phyloP scores from a whole-genome alignment of 108 stramenopile species.

The Mayamaea pseudoterrestris region DNA sequence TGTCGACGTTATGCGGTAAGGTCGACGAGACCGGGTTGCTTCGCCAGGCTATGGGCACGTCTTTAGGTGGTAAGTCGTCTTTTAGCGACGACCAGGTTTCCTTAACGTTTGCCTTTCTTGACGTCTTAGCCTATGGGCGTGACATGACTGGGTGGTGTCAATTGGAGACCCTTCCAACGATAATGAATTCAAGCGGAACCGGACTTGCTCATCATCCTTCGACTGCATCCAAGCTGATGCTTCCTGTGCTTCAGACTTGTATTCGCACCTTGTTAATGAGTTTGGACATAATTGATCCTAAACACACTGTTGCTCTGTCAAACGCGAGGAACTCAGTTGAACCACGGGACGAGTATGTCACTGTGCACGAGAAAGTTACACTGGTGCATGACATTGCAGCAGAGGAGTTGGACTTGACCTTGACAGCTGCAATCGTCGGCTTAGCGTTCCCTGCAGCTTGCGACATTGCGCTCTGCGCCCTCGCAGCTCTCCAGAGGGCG shows the following conservation, averaged over 20 bases:
- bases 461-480: conserved; percentile 50
- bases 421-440: conserved; percentile 67
- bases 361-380: too few relatives aligned
- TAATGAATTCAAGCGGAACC: not conserved
- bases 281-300: conserved; percentile 24
- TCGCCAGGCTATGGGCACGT: too few relatives aligned
- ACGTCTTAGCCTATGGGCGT: conserved; percentile 58
- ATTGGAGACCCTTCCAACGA: conserved; percentile 9
- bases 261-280: conserved; percentile 47
- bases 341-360: not conserved
- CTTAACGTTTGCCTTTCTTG: conserved; percentile 44
- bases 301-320: not conserved
- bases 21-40: conserved; percentile 75
- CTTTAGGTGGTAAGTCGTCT: too few relatives aligned
- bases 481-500: conserved; percentile 41
- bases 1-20: conserved; percentile 53
- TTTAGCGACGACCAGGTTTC: conserved; percentile 59
- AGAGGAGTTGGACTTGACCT: conserved; percentile 46
- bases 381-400: too few relatives aligned
- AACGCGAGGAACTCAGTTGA: not conserved
- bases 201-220: not conserved
- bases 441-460: conserved; percentile 62
- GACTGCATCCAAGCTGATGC: conserved; percentile 46
- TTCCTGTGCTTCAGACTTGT: conserved; percentile 73
- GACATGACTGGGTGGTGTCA: conserved; percentile 71